A percentile compares a stretch with the other conserved stretches of the same genome.
These are phyloP conservation scores for Juglanconis oblonga DNA, from an alignment of 2,329 filamentous ascomycete genomes.

Conservation along the genomic window DNA sequence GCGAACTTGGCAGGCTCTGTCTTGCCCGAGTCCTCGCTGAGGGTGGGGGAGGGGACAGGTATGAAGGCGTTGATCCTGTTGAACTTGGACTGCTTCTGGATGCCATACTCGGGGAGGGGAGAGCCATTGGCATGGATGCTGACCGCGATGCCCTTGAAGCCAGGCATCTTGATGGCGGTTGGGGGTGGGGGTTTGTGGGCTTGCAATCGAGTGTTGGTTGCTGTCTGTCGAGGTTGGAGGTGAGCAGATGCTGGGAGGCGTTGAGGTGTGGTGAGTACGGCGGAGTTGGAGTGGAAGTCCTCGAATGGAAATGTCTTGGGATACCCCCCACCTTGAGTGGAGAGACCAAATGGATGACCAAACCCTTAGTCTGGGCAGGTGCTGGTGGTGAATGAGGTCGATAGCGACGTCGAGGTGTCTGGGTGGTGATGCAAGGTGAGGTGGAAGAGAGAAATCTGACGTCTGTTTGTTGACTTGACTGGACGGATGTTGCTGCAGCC, in stretches of 20 bases:
- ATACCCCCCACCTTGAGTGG: conserved; percentile 1
- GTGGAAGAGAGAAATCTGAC: background rate
- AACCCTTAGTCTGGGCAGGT: background rate
- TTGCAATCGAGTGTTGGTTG: background rate
- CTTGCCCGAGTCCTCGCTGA: conserved; percentile 68
- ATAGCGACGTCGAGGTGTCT: background rate
- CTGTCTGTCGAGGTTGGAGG: background rate
- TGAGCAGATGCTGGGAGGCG: background rate
- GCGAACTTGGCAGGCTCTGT: conserved; percentile 94
- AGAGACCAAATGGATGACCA: background rate
- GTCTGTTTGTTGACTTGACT: conserved; percentile 11
- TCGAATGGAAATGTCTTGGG: background rate
- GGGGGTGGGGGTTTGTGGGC: background rate
- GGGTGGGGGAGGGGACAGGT: conserved; percentile 83
- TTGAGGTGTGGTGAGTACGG: background rate
- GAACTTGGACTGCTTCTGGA: conserved; percentile 88
- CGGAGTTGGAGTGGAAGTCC: conserved; percentile 5
- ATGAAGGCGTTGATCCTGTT: conserved; percentile 97
- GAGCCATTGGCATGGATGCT: conserved; percentile 83
- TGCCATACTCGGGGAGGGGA: conserved; percentile 87
- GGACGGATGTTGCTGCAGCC: background rate
- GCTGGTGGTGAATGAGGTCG: background rate
- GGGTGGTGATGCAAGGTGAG: background rate
- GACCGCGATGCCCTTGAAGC: conserved; percentile 98
- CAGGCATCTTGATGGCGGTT: conserved; percentile 63